These are phyloP conservation scores for Solanum aculeatissimum DNA, from an alignment of 305 asterid species.

Conservation along the genomic window DNA sequence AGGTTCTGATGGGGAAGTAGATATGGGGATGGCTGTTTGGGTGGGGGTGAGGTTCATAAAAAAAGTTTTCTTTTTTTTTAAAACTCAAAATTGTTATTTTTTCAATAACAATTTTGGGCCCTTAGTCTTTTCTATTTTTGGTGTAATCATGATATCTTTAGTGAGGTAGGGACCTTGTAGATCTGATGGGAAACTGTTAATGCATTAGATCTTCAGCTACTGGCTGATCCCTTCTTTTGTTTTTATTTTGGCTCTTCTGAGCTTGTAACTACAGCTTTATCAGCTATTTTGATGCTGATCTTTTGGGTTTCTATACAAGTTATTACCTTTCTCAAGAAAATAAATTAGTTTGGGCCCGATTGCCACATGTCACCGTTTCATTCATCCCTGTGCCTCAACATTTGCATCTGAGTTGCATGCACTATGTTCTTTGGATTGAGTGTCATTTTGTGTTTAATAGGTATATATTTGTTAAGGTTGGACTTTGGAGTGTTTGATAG, in stretches of 20 bases:
- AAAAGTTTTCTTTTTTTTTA: no score
- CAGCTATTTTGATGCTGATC: no score
- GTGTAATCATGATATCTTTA: no score
- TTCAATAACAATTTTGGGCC: background rate
- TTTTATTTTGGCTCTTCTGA: no score
- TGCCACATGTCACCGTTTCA: background rate
- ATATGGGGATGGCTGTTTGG: background rate
- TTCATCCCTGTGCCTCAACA: background rate
- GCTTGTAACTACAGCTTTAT: no score
- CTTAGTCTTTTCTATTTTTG: no score
- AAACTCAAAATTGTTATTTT: background rate
- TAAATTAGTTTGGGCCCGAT: background rate
- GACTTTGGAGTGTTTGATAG: background rate
- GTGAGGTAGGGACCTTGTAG: no score
- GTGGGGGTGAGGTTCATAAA: background rate
- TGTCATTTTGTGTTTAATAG: background rate
- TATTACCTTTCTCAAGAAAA: no score
- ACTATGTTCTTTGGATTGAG: background rate
- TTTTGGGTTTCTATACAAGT: no score
- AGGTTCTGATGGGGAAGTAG: background rate
- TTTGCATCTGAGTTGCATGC: background rate
- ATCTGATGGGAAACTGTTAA: no score
- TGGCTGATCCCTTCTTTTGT: no score
- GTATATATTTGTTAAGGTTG: background rate
- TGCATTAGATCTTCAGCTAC: no score